Base-by-base conservation (phyloP, 768 basidiomycete genomes). In the Naganishia antarctica region DNA sequence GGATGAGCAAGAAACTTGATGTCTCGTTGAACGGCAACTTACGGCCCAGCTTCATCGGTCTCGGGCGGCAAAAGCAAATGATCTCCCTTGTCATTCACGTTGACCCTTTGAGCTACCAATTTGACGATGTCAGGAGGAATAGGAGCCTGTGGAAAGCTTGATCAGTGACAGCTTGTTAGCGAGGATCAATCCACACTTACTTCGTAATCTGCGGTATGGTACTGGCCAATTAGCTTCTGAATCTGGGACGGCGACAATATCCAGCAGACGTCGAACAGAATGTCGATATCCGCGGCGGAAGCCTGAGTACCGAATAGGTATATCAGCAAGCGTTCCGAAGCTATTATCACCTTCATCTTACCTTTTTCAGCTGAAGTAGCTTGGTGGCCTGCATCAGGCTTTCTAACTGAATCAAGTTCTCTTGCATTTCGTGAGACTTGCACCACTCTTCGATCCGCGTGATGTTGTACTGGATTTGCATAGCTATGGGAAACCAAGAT, bases 401-500 rank as follows among this genome's bases (percentile, higher is more conserved):
- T 79, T 99, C 96, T 61, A 99, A 82, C 77, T 98, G 96, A 29
- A 99, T 82, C 18, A 91, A 90, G 9, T 96, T 96, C 76, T 99
- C 96, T 0, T 94, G 96, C 91, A 99, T 97, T 74, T 96, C 91
- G 74, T 98, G 96, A 26, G 96, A 93, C 80, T 99, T 98, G 82
- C 96, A 99, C 96, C 96, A 98, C 79, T 97, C 93, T 60, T 76
- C 76, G 32, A 77, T 73, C 28, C 76, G 58, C 5, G 93, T 98
- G 75, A 98, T 96, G 75, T 98, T 98, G 78, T 99, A 99, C 76
- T 99, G 96, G 64, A 99, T 98, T 84, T 99, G 96, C 96, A 99
- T 98, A 4, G 96, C 96, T 97, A 68, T 41, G 47, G 61, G n/a
- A 34, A 47, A 37, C 25, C 18, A 37, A 40, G n/a, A 29, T 64